These are phyloP conservation scores for Botrytis aclada DNA, from an alignment of 2,329 filamentous ascomycete species.

Conservation along the genomic window DNA sequence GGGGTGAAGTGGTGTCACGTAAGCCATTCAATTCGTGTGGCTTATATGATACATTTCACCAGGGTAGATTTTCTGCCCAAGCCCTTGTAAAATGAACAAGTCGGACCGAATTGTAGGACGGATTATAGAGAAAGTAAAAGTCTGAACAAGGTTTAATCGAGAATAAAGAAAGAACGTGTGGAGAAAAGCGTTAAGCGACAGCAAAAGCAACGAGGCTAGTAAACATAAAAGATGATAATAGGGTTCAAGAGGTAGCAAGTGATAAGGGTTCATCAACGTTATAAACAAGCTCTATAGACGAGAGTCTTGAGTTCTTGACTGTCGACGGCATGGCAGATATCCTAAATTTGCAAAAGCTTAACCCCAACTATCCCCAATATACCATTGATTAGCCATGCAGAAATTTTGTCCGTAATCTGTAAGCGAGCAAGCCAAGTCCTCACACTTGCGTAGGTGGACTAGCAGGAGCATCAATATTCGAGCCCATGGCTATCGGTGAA, in stretches of 20 bases:
- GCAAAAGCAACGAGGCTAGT: not conserved
- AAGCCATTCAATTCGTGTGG: not conserved
- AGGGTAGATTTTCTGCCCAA: constrained; percentile 7
- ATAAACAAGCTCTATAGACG: not conserved
- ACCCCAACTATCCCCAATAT: not conserved
- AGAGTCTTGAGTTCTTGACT: not conserved
- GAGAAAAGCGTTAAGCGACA: not conserved
- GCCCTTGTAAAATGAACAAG: constrained; percentile 14
- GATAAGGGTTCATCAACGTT: not conserved
- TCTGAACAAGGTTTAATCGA: not conserved
- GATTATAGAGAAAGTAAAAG: not conserved
- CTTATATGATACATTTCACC: not conserved
- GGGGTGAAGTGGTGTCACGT: constrained; percentile 9
- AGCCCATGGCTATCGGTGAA: constrained; percentile 4
- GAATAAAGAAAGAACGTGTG: too few relatives aligned
- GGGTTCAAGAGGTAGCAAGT: too few relatives aligned
- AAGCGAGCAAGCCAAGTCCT: not conserved
- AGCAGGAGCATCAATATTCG: not conserved
- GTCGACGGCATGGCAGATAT: not conserved
- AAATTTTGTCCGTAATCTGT: not conserved
- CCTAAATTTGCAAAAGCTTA: not conserved
- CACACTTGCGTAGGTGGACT: constrained; percentile 5
- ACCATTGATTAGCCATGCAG: not conserved
- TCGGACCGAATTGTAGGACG: constrained; percentile 20
- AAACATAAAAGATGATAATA: not conserved